These are phyloP conservation scores for Penicillium lividum DNA, from an alignment of 495 filamentous ascomycete genomes.

Conservation along the genomic window DNA sequence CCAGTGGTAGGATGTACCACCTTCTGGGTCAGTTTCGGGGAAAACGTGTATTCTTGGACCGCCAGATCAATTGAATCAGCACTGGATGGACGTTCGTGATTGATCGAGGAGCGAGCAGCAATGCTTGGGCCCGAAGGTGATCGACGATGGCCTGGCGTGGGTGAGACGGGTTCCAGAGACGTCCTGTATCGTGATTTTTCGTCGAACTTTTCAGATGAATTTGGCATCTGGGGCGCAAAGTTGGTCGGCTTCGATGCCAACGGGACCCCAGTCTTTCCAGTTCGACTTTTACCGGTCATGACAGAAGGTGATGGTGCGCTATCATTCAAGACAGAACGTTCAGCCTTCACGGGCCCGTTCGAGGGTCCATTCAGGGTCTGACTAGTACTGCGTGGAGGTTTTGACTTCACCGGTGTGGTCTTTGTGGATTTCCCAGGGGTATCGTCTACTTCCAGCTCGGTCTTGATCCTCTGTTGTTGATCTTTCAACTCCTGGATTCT, in stretches of 20 bases:
- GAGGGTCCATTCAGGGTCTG: conserved; percentile 17
- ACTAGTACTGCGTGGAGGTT: conserved; percentile 27
- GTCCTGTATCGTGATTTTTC: conserved; percentile 39
- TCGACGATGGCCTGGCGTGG: conserved; percentile 42
- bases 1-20: conserved; percentile 82
- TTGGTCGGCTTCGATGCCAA: conserved; percentile 47
- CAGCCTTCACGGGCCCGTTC: conserved; percentile 18
- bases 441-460: conserved; percentile 37
- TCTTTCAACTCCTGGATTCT: conserved; percentile 55
- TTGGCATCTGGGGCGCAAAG: conserved; percentile 42
- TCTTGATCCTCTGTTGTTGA: conserved; percentile 50
- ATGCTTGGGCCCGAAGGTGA: conserved; percentile 39
- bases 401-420: conserved; percentile 28
- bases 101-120: conserved; percentile 30
- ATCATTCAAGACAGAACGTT: conserved; percentile 47
- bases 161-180: conserved; percentile 39
- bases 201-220: conserved; percentile 37
- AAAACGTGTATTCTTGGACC: conserved; percentile 81
- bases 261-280: conserved; percentile 42
- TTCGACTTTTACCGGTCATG: conserved; percentile 53
- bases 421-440: conserved; percentile 36
- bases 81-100: conserved; percentile 63
- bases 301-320: conserved; percentile 71
- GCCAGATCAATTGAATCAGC: conserved; percentile 87
- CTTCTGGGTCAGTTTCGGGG: conserved; percentile 82